Evolutionary conservation across 441 rosid genomes (phyloP), one percentile per base, ranked within the genome.

Genomic region (Isatis lusitanica): DNA sequence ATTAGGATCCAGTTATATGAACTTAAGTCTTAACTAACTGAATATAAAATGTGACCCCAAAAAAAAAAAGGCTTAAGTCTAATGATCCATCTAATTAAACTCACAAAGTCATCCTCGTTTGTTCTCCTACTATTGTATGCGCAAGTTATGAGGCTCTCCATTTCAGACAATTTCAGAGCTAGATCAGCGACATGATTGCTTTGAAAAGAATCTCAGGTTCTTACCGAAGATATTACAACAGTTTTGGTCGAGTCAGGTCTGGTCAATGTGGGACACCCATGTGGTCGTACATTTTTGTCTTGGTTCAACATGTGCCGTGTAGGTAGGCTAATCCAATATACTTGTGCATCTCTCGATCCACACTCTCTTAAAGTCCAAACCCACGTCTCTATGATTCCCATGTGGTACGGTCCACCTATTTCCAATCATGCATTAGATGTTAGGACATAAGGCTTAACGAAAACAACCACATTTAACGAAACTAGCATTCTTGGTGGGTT

Each of bases 261-360:
- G 26, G 52, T 69, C 24, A 62, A 83, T 7, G 7, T 36, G 60
- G 51, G 47, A 17, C 80, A 74, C 71, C 75, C 81, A 42, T 91
- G 98, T 68, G 75, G 83, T 18, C 83, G 83, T 72, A 90, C 95
- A 7, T 88, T 91, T 75, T 85, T 93, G 81, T 80, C 90, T 83
- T 95, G 28, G 85, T 91, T 51, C 98, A 90, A 74, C 75, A 91
- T 47, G 86, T 91, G 73, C 96, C 96, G 7, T 90, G 36, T 13
- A 53, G 56, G 97, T 73, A 82, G 89, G 63, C 85, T 35, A 9
- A 10, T 17, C 63, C 12, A 33, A 35, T 35, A 58, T 35, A 35
- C 15, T 35, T 4, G 7, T 24, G 63, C 63, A 57, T 58, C 62
- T 57, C 26, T 35, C n/a, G 40, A 57, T 16, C 44, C 38, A 57